These are phyloP conservation scores for Tricholoma saponaceum DNA, from an alignment of 768 basidiomycete species.

Conservation along the genomic window DNA sequence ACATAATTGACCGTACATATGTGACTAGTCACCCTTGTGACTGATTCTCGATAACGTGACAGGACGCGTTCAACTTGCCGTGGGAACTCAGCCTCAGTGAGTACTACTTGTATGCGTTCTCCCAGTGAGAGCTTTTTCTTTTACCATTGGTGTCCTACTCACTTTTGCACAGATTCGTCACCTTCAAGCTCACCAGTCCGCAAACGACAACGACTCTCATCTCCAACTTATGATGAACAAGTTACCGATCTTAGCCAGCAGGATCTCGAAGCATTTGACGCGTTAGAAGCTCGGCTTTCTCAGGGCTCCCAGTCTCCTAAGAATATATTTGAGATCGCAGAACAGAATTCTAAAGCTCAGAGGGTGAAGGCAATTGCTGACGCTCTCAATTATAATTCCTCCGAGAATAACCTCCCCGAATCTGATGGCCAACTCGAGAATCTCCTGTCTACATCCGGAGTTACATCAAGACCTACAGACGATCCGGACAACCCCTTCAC, in stretches of 20 bases:
- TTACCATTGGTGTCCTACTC: background rate
- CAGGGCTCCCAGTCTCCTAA: conserved; percentile 22
- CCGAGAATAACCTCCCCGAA: background rate
- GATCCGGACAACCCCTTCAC: conserved; percentile 44
- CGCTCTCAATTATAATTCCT: background rate
- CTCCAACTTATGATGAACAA: conserved; percentile 60
- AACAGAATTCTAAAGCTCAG: background rate
- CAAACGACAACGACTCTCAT: conserved; percentile 63
- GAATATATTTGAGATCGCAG: conserved; percentile 2
- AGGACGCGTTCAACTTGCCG: conserved; percentile 21
- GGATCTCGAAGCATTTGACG: conserved; percentile 52
- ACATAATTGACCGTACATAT: background rate
- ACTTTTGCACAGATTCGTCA: conserved; percentile 16
- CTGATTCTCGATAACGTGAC: conserved; percentile 16
- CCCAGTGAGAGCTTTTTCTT: background rate
- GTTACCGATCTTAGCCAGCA: conserved; percentile 48
- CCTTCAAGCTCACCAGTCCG: conserved; percentile 40
- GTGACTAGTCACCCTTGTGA: background rate
- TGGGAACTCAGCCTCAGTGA: too few relatives aligned
- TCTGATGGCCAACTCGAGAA: background rate
- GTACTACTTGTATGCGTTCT: conserved; percentile 5
- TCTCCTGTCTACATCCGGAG: background rate
- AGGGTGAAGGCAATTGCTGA: conserved; percentile 6
- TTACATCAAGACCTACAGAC: conserved; percentile 17
- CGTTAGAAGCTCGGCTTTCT: conserved; percentile 42